Conservation (phyloP, 1,284 basidiomycete genomes). For the Mycosarcoma maydis region DNA sequence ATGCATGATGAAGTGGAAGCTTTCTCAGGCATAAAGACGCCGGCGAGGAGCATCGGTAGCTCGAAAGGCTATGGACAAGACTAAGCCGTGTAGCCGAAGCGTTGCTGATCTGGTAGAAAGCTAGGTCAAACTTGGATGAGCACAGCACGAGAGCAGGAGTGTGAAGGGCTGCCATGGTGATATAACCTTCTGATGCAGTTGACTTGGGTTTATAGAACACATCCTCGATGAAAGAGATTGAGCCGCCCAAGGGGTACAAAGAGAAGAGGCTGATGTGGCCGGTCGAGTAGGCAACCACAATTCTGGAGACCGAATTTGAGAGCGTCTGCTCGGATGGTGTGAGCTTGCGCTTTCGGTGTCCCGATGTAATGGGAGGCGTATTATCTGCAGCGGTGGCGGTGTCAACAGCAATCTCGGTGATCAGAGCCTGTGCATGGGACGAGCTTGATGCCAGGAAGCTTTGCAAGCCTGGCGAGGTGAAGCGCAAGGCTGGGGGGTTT, state of each 20-base stretch:
- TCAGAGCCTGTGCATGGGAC: neutral
- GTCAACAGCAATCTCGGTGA: conserved; percentile 39
- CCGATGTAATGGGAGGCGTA: neutral
- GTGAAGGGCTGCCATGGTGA: conserved; percentile 49
- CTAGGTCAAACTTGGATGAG: conserved; percentile 53
- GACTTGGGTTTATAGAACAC: conserved; percentile 10
- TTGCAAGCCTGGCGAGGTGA: conserved; percentile 12
- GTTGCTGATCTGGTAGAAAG: conserved; percentile 37
- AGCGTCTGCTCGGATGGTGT: neutral
- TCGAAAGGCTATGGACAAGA: conserved; percentile 31
- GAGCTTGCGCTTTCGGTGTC: conserved; percentile 13
- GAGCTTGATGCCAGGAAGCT: neutral
- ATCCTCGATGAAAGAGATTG: conserved; percentile 10
- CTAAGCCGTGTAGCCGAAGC: neutral
- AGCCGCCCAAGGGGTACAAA: conserved; percentile 3
- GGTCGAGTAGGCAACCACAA: conserved; percentile 58
- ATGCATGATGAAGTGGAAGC: conserved; percentile 42
- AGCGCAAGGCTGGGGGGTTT: conserved; percentile 1
- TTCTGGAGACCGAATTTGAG: neutral
- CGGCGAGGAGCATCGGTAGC: conserved; percentile 43
- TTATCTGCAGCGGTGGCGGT: neutral
- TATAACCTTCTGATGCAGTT: neutral
- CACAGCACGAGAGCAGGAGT: conserved; percentile 59
- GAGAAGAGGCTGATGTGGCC: conserved; percentile 61
- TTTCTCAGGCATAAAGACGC: conserved; percentile 45